Conservation (phyloP, 2,329 filamentous ascomycete genomes). For the Neonectria magnoliae region DNA sequence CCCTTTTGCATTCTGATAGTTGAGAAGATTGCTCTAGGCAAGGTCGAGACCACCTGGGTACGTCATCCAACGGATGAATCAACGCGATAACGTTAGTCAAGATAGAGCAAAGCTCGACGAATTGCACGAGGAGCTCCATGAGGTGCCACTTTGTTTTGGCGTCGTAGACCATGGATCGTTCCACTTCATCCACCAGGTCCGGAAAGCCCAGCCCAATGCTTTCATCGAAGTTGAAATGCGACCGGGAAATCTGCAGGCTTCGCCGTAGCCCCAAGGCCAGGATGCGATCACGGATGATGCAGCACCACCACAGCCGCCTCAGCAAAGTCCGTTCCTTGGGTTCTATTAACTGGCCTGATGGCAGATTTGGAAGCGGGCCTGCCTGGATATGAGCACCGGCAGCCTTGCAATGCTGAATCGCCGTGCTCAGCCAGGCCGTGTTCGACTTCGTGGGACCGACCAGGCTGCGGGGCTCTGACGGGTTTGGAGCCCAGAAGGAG, state of each 20-base stretch:
- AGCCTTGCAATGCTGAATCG: background rate
- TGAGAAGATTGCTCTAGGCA: background rate
- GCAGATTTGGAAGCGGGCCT: background rate
- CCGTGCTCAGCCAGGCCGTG: background rate
- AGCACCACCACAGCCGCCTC: conserved; percentile 7
- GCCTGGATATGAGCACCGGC: background rate
- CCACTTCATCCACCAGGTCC: background rate
- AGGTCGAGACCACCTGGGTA: background rate
- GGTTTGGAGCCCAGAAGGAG: background rate
- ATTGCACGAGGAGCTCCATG: background rate
- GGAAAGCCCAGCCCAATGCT: background rate
- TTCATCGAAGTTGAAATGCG: background rate
- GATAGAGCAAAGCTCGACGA: background rate
- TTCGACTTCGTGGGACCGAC: background rate
- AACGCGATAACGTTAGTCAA: background rate
- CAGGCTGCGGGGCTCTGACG: too few species aligned
- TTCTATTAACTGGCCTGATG: background rate
- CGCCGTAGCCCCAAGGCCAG: background rate
- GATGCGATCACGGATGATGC: conserved; percentile 6
- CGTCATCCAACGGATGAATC: background rate
- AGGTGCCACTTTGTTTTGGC: background rate
- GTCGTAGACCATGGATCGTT: background rate
- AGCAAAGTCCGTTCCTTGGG: background rate
- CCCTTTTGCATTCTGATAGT: background rate
- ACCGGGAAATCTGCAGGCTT: background rate